A percentile compares a stretch with the other conserved stretches of the same genome.
Evolutionary conservation across 1,284 basidiomycete species (phyloP).

Genomic region (Puccinia novopanici): DNA sequence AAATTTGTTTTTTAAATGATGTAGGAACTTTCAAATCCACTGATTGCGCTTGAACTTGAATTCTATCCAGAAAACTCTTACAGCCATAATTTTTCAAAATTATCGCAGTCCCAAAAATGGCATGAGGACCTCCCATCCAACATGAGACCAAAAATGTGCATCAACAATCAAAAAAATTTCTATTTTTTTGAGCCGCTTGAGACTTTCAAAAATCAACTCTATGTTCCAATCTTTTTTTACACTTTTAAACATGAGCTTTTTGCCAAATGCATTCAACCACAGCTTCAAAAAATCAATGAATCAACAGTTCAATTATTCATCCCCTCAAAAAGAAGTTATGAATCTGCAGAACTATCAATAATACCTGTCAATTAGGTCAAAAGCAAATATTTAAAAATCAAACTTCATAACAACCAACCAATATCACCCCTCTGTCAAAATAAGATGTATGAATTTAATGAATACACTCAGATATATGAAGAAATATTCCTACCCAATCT

Average conservation of each 20-base stretch:
- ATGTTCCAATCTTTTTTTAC: slow-evolving; percentile 11
- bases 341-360: background rate
- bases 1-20: too few relatives aligned
- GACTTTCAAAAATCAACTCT: background rate
- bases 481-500: background rate
- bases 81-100: background rate
- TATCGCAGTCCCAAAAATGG: slow-evolving; percentile 2
- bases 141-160: background rate
- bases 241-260: background rate
- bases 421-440: background rate
- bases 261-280: background rate
- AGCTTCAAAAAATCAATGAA: background rate
- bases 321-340: background rate
- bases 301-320: background rate
- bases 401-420: background rate
- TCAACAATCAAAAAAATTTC: background rate
- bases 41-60: background rate
- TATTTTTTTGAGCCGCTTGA: background rate
- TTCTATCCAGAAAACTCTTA: background rate
- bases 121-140: background rate
- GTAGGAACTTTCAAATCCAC: background rate
- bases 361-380: background rate
- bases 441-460: background rate
- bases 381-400: background rate
- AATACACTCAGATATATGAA: background rate